These are phyloP conservation scores for Emiliania huxleyi DNA, from an alignment of 78 protist species.

Conservation along the genomic window DNA sequence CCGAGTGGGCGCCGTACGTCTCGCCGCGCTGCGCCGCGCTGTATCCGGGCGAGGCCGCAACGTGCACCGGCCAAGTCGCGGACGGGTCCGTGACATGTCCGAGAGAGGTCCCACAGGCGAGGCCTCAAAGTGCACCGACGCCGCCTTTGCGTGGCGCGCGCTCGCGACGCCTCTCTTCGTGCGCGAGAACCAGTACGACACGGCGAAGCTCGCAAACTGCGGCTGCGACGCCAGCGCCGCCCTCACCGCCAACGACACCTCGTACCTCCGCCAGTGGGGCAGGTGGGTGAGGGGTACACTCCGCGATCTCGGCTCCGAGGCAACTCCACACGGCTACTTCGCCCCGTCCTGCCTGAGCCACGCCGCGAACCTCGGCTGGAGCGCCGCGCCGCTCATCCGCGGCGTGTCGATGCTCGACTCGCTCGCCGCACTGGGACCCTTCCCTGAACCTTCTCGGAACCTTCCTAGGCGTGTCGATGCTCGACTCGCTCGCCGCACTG, in stretches of 20 bases:
- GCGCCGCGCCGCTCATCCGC: not conserved
- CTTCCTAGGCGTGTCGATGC: no score
- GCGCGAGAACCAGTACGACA: conserved; percentile 15
- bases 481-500: no score
- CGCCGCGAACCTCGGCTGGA: not conserved
- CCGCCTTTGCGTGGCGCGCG: not conserved
- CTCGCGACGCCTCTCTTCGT: not conserved
- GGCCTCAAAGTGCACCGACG: not conserved
- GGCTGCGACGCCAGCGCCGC: not conserved
- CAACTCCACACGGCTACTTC: not conserved
- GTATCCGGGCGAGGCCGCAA: no score
- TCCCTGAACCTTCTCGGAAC: no score
- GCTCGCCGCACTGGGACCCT: no score
- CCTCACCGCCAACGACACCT: not conserved
- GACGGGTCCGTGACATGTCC: no score
- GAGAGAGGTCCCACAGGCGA: no score
- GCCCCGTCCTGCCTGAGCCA: not conserved
- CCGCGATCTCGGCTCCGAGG: no score
- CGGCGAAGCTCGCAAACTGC: conserved; percentile 5
- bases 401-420: no score
- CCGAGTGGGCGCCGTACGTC: no score
- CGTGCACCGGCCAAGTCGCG: no score
- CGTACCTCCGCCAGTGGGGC: not conserved
- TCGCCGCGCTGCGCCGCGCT: no score
- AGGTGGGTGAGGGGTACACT: not conserved